These are phyloP conservation scores for Boletus vermiculosoides DNA, from an alignment of 768 basidiomycete genomes.

Conservation along the genomic window DNA sequence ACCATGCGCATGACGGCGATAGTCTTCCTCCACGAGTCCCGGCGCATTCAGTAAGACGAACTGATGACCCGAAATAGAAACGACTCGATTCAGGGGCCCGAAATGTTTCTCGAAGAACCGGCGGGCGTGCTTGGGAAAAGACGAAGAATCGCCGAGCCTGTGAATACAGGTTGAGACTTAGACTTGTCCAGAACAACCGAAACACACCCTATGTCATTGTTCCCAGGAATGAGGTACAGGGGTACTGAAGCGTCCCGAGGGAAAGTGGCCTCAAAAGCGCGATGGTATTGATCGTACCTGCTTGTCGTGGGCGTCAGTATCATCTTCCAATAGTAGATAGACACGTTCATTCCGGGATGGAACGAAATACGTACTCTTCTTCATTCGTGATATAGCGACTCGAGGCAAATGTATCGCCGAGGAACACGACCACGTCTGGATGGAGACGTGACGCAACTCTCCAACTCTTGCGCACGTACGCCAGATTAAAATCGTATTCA, in stretches of 20 bases:
- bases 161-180: not conserved
- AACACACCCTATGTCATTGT: conserved; percentile 71
- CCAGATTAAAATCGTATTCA: conserved; percentile 48
- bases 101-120: conserved; percentile 60
- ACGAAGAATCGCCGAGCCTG: conserved; percentile 55
- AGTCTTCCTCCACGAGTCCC: conserved; percentile 81
- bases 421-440: conserved; percentile 67
- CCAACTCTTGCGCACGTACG: conserved; percentile 70
- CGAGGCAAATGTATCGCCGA: conserved; percentile 75
- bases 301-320: conserved; percentile 5
- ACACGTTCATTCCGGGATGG: conserved; percentile 16
- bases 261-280: conserved; percentile 65
- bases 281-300: conserved; percentile 62
- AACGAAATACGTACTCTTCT: conserved; percentile 49
- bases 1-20: conserved; percentile 53
- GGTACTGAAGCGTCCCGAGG: conserved; percentile 37
- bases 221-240: conserved; percentile 71
- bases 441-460: conserved; percentile 53
- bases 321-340: not conserved
- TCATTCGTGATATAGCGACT: conserved; percentile 54
- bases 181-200: not conserved
- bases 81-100: conserved; percentile 63
- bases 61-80: conserved; percentile 65
- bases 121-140: conserved; percentile 54
- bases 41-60: conserved; percentile 75